phyloP scores from a whole-genome alignment of 1,139 yeast genomes.

The Williopsis jadinii region DNA sequence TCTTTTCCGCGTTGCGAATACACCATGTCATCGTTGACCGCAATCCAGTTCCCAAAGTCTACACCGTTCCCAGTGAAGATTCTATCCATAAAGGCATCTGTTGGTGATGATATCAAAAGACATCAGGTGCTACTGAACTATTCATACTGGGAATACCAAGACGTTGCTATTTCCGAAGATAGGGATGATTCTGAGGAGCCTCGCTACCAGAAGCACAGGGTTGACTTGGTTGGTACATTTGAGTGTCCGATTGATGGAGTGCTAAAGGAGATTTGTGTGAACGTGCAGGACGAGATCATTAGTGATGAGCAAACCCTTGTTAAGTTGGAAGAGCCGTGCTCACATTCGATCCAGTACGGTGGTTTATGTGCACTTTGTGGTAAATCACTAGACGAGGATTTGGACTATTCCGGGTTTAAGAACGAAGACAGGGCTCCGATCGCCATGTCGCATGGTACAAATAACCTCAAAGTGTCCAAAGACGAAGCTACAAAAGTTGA shows the following conservation, averaged over 20 bases:
- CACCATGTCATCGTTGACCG: slow-evolving; percentile 15
- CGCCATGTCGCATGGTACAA: slow-evolving; percentile 83
- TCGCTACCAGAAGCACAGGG: slow-evolving; percentile 34
- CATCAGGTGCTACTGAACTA: slow-evolving; percentile 45
- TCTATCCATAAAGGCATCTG: slow-evolving; percentile 35
- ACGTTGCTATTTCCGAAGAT: slow-evolving; percentile 29
- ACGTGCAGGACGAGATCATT: slow-evolving; percentile 53
- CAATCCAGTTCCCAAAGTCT: slow-evolving; percentile 35
- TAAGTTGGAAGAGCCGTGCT: slow-evolving; percentile 71
- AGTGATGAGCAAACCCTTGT: slow-evolving; percentile 45
- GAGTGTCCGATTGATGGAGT: slow-evolving; percentile 82
- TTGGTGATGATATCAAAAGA: slow-evolving; percentile 39
- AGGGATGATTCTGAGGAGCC: slow-evolving; percentile 22
- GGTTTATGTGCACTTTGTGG: slow-evolving; percentile 97
- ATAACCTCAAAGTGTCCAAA: slow-evolving; percentile 76
- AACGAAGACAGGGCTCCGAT: slow-evolving; percentile 77
- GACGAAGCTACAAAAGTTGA: slow-evolving; percentile 87
- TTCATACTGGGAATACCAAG: slow-evolving; percentile 55
- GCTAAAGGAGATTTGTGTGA: slow-evolving; percentile 42
- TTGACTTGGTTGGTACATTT: slow-evolving; percentile 60
- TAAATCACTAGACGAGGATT: slow-evolving; percentile 69
- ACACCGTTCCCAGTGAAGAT: slow-evolving; percentile 55
- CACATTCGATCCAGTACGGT: slow-evolving; percentile 92
- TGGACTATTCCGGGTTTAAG: slow-evolving; percentile 70
- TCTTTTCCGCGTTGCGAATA: too few relatives aligned